Conservation (phyloP, 108 stramenopile genomes). For the Fistulifera solaris region DNA sequence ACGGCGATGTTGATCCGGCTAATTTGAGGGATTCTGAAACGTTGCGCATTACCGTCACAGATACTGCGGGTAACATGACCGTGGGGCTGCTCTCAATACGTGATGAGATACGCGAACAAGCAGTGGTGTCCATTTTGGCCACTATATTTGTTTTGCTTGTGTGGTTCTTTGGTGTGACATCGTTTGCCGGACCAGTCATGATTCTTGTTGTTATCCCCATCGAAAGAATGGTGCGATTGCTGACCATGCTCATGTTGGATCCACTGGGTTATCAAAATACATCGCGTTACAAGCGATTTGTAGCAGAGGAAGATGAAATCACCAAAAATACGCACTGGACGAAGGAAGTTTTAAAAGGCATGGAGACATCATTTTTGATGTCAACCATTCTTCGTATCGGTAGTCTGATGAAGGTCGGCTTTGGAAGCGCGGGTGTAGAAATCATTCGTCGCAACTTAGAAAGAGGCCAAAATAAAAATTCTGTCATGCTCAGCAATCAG, state of each 20-base stretch:
- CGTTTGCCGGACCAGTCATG: slow-evolving; percentile 73
- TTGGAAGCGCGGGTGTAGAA: slow-evolving; percentile 90
- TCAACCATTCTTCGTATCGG: slow-evolving; percentile 88
- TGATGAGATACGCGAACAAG: slow-evolving; percentile 9
- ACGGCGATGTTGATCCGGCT: slow-evolving; percentile 7
- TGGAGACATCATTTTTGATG: slow-evolving; percentile 78
- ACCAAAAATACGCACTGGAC: slow-evolving; percentile 49
- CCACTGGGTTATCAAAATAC: slow-evolving; percentile 73
- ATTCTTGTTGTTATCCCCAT: slow-evolving; percentile 66
- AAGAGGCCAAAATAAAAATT: slow-evolving; percentile 52
- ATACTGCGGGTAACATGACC: slow-evolving; percentile 13
- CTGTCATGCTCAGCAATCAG: slow-evolving; percentile 49
- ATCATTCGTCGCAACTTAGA: slow-evolving; percentile 87
- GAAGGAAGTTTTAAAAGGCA: slow-evolving; percentile 69
- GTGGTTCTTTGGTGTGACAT: slow-evolving; percentile 67
- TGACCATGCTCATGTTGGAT: slow-evolving; percentile 70
- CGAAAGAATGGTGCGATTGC: slow-evolving; percentile 65
- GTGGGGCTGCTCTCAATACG: slow-evolving; percentile 37
- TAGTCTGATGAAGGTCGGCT: slow-evolving; percentile 90
- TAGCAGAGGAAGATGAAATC: slow-evolving; percentile 47
- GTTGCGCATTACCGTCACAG: slow-evolving; percentile 29
- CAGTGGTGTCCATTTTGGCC: slow-evolving; percentile 34
- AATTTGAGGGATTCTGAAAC: slow-evolving; percentile 50
- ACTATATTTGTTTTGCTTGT: slow-evolving; percentile 50
- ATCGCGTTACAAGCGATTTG: slow-evolving; percentile 48